Conservation (phyloP, 192 early-diverging fungal genomes). For the Endogone sp. region DNA sequence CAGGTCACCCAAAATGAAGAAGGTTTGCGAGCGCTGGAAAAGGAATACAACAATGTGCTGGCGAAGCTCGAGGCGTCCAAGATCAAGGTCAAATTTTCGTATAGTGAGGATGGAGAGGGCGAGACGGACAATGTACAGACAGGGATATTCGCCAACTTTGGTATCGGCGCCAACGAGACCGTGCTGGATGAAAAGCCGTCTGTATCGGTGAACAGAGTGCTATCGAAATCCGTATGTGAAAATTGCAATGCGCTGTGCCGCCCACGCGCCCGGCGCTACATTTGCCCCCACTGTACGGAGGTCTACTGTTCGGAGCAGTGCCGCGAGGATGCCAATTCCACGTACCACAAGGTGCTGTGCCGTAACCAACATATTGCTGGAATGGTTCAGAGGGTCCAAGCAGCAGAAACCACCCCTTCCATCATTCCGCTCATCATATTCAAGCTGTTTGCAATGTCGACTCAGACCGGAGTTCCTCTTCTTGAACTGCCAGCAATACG, state of each 20-base stretch:
- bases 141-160: not conserved
- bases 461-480: not conserved
- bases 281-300: not conserved
- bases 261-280: too few relatives aligned
- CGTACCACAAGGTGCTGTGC: not conserved
- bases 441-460: not conserved
- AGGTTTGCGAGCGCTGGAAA: not conserved
- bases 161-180: not conserved
- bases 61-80: not conserved
- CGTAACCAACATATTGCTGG: not conserved
- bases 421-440: not conserved
- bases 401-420: not conserved
- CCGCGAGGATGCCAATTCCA: not conserved
- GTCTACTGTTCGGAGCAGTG: not conserved
- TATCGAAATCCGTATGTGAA: not conserved
- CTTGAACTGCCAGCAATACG: not conserved
- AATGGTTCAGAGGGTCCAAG: not conserved
- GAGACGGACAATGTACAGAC: not conserved
- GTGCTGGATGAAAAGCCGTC: not conserved
- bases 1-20: not conserved
- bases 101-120: not conserved
- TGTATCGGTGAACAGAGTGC: not conserved
- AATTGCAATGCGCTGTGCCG: not conserved
- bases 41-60: not conserved
- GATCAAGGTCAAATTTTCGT: not conserved